Base-by-base conservation (phyloP, 495 filamentous ascomycete species). In the Xylaria scruposa region DNA sequence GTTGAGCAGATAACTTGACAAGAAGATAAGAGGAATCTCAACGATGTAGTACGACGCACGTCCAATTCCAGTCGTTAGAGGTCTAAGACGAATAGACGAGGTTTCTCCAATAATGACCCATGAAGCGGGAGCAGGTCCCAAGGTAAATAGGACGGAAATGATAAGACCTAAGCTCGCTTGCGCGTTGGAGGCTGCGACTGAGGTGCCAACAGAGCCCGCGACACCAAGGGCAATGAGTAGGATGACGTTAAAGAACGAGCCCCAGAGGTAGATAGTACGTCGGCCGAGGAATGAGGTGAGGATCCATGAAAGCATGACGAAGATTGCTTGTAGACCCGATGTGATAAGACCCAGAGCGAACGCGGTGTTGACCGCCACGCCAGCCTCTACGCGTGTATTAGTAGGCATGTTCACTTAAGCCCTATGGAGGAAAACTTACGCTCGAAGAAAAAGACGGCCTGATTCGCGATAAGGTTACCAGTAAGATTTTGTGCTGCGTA, bases 71-170 rank as follows among this genome's bases (percentile, higher is more conserved):
- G 86, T 90, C n/a, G 83, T 90, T 59, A 89, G 78, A 49, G 86
- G 84, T 58, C 87, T 78, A 59, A 88, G 86, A 70, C 87, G 87
- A 76, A 89, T 82, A 68, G 87, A 80, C 46, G 88, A 86, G 62
- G 87, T 89, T 76, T 89, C 87, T 44, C 84, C 86, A 70, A 90
- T 89, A 71, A 88, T 86, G 78, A 86, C 83, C 82, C 83, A 89
- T 61, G 87, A 87, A 64, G 83, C 83, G 68, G 87, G 87, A 38
- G 83, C 87, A 26, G 83, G 85, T 70, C 84, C 85, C 68, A 86
- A 78, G 69, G 79, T 81, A 78, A 87, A 89, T 53, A 85, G 78
- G 71, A 89, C 83, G 65, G 86, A 88, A 74, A 89, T 79, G 73
- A 89, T 88, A 15, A 89, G 77, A 67, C 87, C 87, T 40, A 89